Percentiles rank a stretch among this genome's conserved stretches.
phyloP scores from a whole-genome alignment of 1,284 basidiomycete species.

The Neonothopanus nambi region DNA sequence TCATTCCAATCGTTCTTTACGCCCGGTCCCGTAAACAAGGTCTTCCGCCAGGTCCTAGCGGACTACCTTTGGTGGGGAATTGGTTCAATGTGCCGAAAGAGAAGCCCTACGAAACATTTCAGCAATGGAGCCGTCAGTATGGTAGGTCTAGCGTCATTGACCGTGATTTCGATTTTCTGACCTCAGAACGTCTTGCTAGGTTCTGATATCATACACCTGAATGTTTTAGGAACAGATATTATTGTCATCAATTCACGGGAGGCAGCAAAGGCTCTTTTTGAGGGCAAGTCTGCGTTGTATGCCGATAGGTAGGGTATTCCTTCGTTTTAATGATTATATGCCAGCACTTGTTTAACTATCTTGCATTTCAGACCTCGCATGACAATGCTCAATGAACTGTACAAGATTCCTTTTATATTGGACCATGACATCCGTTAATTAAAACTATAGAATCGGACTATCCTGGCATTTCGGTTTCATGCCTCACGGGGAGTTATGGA shows the following conservation, averaged over 20 bases:
- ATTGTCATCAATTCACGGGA: slow-evolving; percentile 26
- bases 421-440: not conserved
- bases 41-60: slow-evolving; percentile 17
- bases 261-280: slow-evolving; percentile 24
- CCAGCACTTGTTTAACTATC: not conserved
- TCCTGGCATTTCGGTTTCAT: slow-evolving; percentile 41
- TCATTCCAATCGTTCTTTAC: not conserved
- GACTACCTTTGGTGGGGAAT: slow-evolving; percentile 22
- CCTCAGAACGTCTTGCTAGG: slow-evolving; percentile 7
- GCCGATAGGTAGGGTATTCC: slow-evolving; percentile 26
- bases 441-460: slow-evolving; percentile 34
- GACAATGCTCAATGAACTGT: slow-evolving; percentile 28
- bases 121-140: slow-evolving; percentile 21
- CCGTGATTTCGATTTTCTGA: not conserved
- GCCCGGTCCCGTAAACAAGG: not conserved
- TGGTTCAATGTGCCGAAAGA: slow-evolving; percentile 18
- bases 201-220: slow-evolving; percentile 31
- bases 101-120: slow-evolving; percentile 21
- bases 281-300: slow-evolving; percentile 25
- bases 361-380: slow-evolving; percentile 19
- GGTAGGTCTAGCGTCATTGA: slow-evolving; percentile 8
- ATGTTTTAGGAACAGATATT: slow-evolving; percentile 24
- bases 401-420: not conserved
- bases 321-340: not conserved
- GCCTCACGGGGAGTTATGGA: slow-evolving; percentile 39